Evolutionary conservation across 805 yeast species (phyloP).

Genomic region (Barnettozyma populi): DNA sequence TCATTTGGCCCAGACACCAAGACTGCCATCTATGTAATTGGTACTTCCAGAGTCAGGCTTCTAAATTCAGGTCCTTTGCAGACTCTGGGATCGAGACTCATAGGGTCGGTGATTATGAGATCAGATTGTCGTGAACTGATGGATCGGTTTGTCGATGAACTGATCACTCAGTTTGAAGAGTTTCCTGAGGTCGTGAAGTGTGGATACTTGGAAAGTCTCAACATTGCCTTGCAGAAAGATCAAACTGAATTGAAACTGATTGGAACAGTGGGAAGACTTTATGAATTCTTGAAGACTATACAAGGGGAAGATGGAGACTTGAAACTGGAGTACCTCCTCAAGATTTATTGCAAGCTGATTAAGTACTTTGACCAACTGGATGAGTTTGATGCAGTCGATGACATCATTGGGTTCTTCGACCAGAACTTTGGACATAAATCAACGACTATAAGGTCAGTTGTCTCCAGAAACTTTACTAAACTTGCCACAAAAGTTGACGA

Average conservation of each 20-base stretch:
- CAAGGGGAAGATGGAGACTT: slow-evolving; percentile 3
- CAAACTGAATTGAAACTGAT: slow-evolving; percentile 4
- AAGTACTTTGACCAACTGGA: slow-evolving; percentile 13
- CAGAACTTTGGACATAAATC: slow-evolving; percentile 41
- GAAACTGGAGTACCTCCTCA: slow-evolving; percentile 16
- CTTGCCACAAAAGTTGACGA: slow-evolving; percentile 32
- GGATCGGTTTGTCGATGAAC: slow-evolving; percentile 11
- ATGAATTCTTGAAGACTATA: not conserved
- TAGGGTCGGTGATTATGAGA: slow-evolving; percentile 28
- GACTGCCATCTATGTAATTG: slow-evolving; percentile 31
- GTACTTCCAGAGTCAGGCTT: slow-evolving; percentile 27
- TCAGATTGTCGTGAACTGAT: slow-evolving; percentile 16
- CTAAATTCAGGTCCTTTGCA: slow-evolving; percentile 38
- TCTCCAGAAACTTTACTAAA: slow-evolving; percentile 62
- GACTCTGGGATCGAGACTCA: slow-evolving; percentile 27
- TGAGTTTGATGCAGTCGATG: slow-evolving; percentile 33
- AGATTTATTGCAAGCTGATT: slow-evolving; percentile 22
- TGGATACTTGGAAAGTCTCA: slow-evolving; percentile 17
- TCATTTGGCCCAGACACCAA: slow-evolving; percentile 30
- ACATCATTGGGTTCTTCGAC: slow-evolving; percentile 43
- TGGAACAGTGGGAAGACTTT: not conserved
- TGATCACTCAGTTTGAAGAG: slow-evolving; percentile 15
- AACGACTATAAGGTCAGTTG: slow-evolving; percentile 52
- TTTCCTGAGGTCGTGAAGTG: slow-evolving; percentile 1
- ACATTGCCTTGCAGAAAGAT: slow-evolving; percentile 22